These are phyloP conservation scores for Yarrowia phangngaensis DNA, from an alignment of 805 yeast species.

Conservation along the genomic window DNA sequence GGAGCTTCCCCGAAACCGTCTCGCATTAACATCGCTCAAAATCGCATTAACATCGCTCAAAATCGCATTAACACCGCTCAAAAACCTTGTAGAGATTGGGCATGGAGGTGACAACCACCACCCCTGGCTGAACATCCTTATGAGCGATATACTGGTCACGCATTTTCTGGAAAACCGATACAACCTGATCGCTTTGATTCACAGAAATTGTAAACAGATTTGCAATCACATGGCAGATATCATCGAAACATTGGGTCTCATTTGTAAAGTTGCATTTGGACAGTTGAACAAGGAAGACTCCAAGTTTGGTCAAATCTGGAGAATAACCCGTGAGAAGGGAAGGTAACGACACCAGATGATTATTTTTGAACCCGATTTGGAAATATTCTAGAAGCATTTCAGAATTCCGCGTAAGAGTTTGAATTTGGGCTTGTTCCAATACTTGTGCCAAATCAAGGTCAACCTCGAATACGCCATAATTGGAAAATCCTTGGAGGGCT, in stretches of 20 bases:
- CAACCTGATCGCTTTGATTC: not conserved
- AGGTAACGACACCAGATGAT: slow-evolving; percentile 54
- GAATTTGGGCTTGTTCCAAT: slow-evolving; percentile 21
- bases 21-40: slow-evolving; percentile 82
- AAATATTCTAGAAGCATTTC: slow-evolving; percentile 85
- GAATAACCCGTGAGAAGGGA: slow-evolving; percentile 58
- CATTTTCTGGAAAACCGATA: slow-evolving; percentile 1
- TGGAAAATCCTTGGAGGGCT: slow-evolving; percentile 71
- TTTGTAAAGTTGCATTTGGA: slow-evolving; percentile 61
- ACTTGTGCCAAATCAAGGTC: slow-evolving; percentile 25
- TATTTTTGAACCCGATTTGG: slow-evolving; percentile 44
- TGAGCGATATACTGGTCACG: slow-evolving; percentile 9
- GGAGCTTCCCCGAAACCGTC: too few relatives aligned
- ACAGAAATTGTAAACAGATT: not conserved
- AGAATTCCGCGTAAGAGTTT: slow-evolving; percentile 46
- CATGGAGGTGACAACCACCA: slow-evolving; percentile 81
- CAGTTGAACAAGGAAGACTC: slow-evolving; percentile 60
- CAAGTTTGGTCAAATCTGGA: slow-evolving; percentile 62
- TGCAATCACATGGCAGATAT: slow-evolving; percentile 57
- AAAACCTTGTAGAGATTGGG: slow-evolving; percentile 90
- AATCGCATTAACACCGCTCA: slow-evolving; percentile 76
- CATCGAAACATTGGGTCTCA: slow-evolving; percentile 62
- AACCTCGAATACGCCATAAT: slow-evolving; percentile 62
- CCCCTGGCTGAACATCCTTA: slow-evolving; percentile 35
- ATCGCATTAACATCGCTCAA: slow-evolving; percentile 76